phyloP scores from a whole-genome alignment of 331 rosid species.

The Saraca asoca region DNA sequence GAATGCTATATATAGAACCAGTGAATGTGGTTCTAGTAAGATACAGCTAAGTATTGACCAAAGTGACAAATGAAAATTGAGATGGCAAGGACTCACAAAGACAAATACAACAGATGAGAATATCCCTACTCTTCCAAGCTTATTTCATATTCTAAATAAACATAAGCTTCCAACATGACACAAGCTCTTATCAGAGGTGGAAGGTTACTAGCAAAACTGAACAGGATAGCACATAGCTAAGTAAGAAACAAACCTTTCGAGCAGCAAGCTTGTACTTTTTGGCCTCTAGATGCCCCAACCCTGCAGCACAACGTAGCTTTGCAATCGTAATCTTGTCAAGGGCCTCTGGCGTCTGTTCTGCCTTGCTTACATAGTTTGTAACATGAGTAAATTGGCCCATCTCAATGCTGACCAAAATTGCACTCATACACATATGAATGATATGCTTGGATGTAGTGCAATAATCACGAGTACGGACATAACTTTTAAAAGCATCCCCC shows the following conservation, averaged over 20 bases:
- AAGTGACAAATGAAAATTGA: no score
- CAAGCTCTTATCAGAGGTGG: background rate
- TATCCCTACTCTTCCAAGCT: background rate
- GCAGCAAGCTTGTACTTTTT: slow-evolving; percentile 99
- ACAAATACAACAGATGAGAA: background rate
- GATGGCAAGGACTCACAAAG: background rate
- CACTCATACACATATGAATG: slow-evolving; percentile 92
- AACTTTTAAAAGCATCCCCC: slow-evolving; percentile 89
- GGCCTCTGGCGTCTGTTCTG: slow-evolving; percentile 76
- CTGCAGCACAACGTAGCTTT: slow-evolving; percentile 88
- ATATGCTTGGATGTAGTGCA: slow-evolving; percentile 94
- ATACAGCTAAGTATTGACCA: no score
- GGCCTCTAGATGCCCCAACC: slow-evolving; percentile 92
- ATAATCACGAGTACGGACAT: slow-evolving; percentile 95
- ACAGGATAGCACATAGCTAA: background rate
- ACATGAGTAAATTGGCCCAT: slow-evolving; percentile 98
- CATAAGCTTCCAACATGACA: slow-evolving; percentile 8
- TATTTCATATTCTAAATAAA: background rate
- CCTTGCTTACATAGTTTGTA: slow-evolving; percentile 88
- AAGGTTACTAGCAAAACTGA: slow-evolving; percentile 7
- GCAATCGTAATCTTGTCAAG: slow-evolving; percentile 59
- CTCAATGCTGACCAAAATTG: slow-evolving; percentile 96
- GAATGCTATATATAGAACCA: background rate
- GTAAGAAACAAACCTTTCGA: slow-evolving; percentile 70
- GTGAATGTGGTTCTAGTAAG: background rate